Evolutionary conservation across 2,329 filamentous ascomycete genomes (phyloP), one percentile per base, ranked within the genome.

Genomic region (Alternaria sp.): DNA sequence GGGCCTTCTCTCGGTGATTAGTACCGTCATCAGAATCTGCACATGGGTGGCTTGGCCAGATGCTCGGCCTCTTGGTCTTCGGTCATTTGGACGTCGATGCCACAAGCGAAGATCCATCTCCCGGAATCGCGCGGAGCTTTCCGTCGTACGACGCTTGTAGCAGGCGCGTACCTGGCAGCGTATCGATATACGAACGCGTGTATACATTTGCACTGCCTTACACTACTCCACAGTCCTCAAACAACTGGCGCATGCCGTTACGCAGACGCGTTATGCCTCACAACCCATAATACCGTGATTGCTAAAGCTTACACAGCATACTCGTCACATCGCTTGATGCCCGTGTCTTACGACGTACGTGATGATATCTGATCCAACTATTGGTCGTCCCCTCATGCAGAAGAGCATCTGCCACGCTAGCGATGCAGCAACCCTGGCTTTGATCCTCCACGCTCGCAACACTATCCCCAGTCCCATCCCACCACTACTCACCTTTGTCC

Each of bases 361-460:
- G 37, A 44, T 55, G 25, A 44, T 37, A 55, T 26, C 15, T 18
- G n/a, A 7, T 28, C 21, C 21, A 28, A 21, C 53, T 28, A 55
- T 55, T 44, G 33, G 53, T 21, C 33, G 6, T 55, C n/a, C 53
- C 53, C 21, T 44, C 33, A 11, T 44, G 53, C 33, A 55, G 37
- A 20, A 28, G 33, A 18, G 5, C 53, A 44, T 41, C 12, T 26
- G 33, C 21, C 53, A n/a, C 53, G 37, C 37, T 41, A 41, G 37
- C 37, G 37, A 41, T 18, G 41, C 53, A 26, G 15, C 21, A 54
- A 55, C 51, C 30, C 51, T 37, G 30, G 49, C 49, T 51, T 14
- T 15, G 49, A 37, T 51, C 58, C 44, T 50, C 14, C 46, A 37
- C 55, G n/a, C 25, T 60, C 56, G 61, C 61, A 63, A 60, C 25